Base-by-base conservation (phyloP, 768 basidiomycete genomes). In the Kwoniella sp. region DNA sequence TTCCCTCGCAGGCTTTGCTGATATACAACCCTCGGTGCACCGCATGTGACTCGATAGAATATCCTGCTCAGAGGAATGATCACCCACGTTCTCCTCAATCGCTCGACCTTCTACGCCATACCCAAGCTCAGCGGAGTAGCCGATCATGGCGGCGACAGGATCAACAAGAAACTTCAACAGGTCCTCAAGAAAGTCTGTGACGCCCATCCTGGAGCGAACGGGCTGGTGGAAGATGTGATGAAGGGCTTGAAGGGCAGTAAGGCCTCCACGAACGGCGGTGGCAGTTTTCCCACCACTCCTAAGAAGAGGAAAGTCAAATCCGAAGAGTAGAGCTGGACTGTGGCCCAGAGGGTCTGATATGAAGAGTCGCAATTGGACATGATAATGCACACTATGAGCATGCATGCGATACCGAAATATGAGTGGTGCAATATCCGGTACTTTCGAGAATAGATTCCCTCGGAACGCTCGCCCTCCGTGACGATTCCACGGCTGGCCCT, bases 81-180 rank as follows among this genome's bases (percentile, higher is more conserved):
- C 26, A 48, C 22, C n/a, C 26, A 29, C 4, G 28, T 51, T 15
- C 55, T 67, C 1, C 1, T 17, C 9, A 20, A 52, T 38, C 58
- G 71, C 23, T 50, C 68, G 7, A 37, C 28, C 26, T 15, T 76
- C 15, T 71, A 72, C 58, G 20, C 60, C 8, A 23, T 51, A 12
- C 66, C 69, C 9, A 58, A 29, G 3, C 68, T 75, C 7, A 4
- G 29, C 28, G 47, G 31, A n/a, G 68, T 69, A 17, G 26, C 61
- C 8, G 62, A 62, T n/a, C 70, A 73, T 37, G 66, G 72, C 38
- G 72, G 72, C 28, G 63, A 71, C 41, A 48, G 65, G 23, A 71
- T 74, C 65, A 72, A 74, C 63, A 65, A 71, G 48, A 72, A 73
- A 53, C 41, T 70, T n/a, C 61, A 66, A 37, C 67, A 62, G 31